Evolutionary conservation across 2,329 filamentous ascomycete species (phyloP).

Genomic region (Penicillium psychrosexuale): DNA sequence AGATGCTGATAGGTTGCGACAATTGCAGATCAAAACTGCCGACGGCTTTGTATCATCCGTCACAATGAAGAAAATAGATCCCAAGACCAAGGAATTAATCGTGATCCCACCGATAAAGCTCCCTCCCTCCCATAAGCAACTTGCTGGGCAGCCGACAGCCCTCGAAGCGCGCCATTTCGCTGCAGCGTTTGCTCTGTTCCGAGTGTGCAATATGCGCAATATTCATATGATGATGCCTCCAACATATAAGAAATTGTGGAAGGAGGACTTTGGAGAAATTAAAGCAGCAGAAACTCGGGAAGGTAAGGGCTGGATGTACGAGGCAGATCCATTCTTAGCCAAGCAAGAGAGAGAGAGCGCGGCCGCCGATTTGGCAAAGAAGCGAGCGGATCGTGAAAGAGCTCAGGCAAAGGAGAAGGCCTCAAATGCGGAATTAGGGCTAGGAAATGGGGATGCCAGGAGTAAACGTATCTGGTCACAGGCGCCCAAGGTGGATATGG

Average conservation of each 20-base stretch:
- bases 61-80: conserved; percentile 68
- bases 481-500: conserved; percentile 91
- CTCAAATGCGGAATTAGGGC: conserved; percentile 56
- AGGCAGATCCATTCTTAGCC: conserved; percentile 86
- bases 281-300: conserved; percentile 78
- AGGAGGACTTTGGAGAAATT: conserved; percentile 74
- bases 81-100: conserved; percentile 75
- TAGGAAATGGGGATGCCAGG: conserved; percentile 37
- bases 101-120: conserved; percentile 78
- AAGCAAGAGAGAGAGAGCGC: conserved; percentile 76
- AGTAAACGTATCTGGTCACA: conserved; percentile 74
- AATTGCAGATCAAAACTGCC: conserved; percentile 58
- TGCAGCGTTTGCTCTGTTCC: conserved; percentile 84
- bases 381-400: conserved; percentile 66
- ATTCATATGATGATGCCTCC: conserved; percentile 92
- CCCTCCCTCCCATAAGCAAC: conserved; percentile 70
- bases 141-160: conserved; percentile 72
- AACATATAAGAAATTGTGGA: conserved; percentile 86
- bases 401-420: conserved; percentile 62
- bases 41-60: conserved; percentile 79
- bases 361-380: conserved; percentile 73
- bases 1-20: conserved; percentile 16
- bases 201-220: conserved; percentile 93
- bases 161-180: conserved; percentile 92
- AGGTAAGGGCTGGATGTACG: conserved; percentile 83